Conservation (phyloP, 73 alveolate species). For the Symbiodinium pilosum region DNA sequence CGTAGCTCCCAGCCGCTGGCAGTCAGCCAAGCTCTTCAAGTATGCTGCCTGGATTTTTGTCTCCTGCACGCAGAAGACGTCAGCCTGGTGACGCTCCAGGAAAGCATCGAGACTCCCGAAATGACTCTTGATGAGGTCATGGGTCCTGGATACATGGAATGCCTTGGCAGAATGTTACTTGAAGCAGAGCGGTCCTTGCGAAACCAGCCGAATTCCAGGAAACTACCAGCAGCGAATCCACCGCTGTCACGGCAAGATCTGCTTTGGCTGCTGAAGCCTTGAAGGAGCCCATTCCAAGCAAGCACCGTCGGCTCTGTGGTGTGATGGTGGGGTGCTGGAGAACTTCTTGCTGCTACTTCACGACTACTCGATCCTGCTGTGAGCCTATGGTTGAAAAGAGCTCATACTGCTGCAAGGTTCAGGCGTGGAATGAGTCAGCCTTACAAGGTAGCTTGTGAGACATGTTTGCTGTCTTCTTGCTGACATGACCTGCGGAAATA, state of each 20-base stretch:
- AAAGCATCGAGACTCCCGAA: constrained; percentile 26
- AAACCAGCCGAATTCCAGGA: neutral
- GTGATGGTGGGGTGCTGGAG: too few species aligned
- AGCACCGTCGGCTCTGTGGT: too few species aligned
- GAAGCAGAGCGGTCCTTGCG: neutral
- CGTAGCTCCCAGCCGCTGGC: constrained; percentile 42
- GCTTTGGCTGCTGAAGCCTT: neutral
- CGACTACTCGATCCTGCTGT: too few species aligned
- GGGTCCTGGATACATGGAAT: constrained; percentile 68
- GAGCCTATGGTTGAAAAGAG: too few species aligned
- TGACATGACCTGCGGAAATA: too few species aligned
- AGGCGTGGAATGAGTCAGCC: too few species aligned
- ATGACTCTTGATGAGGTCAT: constrained; percentile 42
- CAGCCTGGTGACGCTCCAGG: constrained; percentile 20
- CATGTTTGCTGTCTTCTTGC: too few species aligned
- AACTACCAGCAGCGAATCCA: neutral
- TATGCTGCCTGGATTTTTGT: neutral
- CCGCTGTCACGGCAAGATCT: neutral
- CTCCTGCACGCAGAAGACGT: constrained; percentile 59
- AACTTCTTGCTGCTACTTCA: too few species aligned
- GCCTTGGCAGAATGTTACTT: neutral
- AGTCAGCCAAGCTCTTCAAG: constrained; percentile 16
- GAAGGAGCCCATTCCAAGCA: neutral
- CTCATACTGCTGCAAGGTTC: too few species aligned
- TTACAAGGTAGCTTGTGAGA: too few species aligned